Evolutionary conservation across 441 rosid species (phyloP), one percentile per base, ranked within the genome.

Genomic region (Corymbia calophylla): DNA sequence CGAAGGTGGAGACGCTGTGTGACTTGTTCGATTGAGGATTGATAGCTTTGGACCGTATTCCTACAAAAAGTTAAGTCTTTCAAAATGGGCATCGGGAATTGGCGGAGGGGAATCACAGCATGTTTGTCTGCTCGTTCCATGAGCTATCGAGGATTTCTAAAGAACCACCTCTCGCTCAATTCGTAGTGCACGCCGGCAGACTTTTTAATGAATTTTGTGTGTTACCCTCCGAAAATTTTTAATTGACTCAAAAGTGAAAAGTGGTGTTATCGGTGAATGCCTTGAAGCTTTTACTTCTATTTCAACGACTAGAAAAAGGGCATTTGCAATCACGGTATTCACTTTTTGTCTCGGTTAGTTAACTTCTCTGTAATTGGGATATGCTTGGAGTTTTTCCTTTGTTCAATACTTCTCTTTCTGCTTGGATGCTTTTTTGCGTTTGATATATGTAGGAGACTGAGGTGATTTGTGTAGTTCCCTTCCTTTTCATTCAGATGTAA

Each of bases 21-120:
- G 12, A 66, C 39, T 66, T 66, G 77, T 4, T 16, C 6, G 5
- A 31, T 31, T 3, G 23, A 31, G 44, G 77, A 4, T 66, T 56
- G 97, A 95, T 49, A 97, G 92, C 91, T 95, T 95, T 82, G 96
- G 96, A 17, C 96, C 98, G 88, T 94, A 94, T 89, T 93, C 97
- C 86, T 95, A 91, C 94, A 95, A 93, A 87, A 97, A 95, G 73
- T 97, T 99, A 53, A 97, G 89, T 96, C 98, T 87, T 97, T 97
- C 93, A 94, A 93, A 91, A 92, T 95, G 90, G 99, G 98, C 89
- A 95, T 96, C 90, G 95, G 99, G 99, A 97, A 62, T 95, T 98
- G 53, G 91, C 94, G 53, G 99, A 97, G 94, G 96, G 95, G 94
- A 97, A 95, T 92, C 97, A 98, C 29, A 94, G 92, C 88, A 89